Evolutionary conservation across 2,329 filamentous ascomycete species (phyloP).

Genomic region (Aspergillus sp.): DNA sequence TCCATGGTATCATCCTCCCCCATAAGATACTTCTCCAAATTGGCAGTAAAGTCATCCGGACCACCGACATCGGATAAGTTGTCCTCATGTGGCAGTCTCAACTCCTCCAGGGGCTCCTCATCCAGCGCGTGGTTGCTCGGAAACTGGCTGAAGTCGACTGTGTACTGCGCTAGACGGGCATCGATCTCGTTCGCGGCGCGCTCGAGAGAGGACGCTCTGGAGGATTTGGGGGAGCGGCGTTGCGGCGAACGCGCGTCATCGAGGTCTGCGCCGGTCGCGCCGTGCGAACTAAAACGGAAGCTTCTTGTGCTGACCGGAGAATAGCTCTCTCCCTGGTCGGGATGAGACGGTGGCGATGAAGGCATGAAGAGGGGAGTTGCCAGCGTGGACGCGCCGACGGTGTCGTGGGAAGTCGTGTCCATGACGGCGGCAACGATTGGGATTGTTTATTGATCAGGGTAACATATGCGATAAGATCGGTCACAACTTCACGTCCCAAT

Average conservation of each 20-base stretch:
- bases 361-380: conserved; percentile 40
- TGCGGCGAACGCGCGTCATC: conserved; percentile 15
- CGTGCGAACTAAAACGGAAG: conserved; percentile 14
- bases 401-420: conserved; percentile 45
- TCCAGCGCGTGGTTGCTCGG: conserved; percentile 31
- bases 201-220: conserved; percentile 25
- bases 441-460: neutral
- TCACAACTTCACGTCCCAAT: neutral
- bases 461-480: neutral
- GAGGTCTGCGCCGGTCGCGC: conserved; percentile 2
- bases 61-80: conserved; percentile 42
- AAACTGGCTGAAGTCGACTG: conserved; percentile 42
- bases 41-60: conserved; percentile 46
- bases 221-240: conserved; percentile 16
- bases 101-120: conserved; percentile 27
- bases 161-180: conserved; percentile 43
- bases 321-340: conserved; percentile 19
- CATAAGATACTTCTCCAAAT: conserved; percentile 44
- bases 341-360: conserved; percentile 35
- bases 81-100: conserved; percentile 29
- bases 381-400: conserved; percentile 43
- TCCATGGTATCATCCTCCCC: conserved; percentile 29
- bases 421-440: conserved; percentile 26
- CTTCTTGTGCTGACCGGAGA: conserved; percentile 29
- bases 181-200: conserved; percentile 38